Percentiles rank a stretch among this genome's conserved stretches.
phyloP scores from a whole-genome alignment of 2,329 filamentous ascomycete species.

The Hypomyces rosellus region DNA sequence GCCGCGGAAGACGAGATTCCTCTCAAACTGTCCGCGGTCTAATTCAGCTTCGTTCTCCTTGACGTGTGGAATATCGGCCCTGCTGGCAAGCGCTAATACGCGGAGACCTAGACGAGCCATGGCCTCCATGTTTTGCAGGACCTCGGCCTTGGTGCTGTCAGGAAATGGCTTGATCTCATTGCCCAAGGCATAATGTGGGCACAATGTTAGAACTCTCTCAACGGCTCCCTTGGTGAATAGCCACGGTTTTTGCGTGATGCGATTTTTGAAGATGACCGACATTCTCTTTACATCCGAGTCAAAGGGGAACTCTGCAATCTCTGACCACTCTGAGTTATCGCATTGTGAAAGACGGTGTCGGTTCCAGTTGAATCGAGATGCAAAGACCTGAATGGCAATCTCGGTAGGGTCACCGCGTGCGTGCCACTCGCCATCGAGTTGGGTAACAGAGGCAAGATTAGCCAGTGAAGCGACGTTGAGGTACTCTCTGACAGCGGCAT shows the following conservation, averaged over 20 bases:
- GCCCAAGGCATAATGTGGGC: conserved; percentile 44
- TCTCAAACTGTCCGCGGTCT: conserved; percentile 52
- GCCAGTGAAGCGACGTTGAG: conserved; percentile 59
- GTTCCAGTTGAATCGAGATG: conserved; percentile 60
- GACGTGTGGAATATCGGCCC: conserved; percentile 32
- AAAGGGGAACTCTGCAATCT: conserved; percentile 65
- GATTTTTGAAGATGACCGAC: conserved; percentile 59
- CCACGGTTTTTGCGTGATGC: conserved; percentile 33
- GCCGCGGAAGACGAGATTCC: conserved; percentile 58
- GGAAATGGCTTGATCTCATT: conserved; percentile 41
- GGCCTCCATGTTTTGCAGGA: conserved; percentile 62
- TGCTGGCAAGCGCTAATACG: conserved; percentile 59
- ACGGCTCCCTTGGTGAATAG: conserved; percentile 63
- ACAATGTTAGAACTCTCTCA: conserved; percentile 60
- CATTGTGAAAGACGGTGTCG: conserved; percentile 45
- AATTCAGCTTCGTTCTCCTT: conserved; percentile 34
- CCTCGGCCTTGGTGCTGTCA: conserved; percentile 46
- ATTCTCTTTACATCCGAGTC: conserved; percentile 72
- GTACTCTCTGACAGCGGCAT: conserved; percentile 45
- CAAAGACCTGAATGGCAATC: conserved; percentile 70
- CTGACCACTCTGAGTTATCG: conserved; percentile 45
- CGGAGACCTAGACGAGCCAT: conserved; percentile 61
- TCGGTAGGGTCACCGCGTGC: conserved; percentile 60
- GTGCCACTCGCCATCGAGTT: conserved; percentile 50
- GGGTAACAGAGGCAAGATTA: conserved; percentile 57